These are phyloP conservation scores for Crithidia bombi DNA, from an alignment of 208 protist genomes.

Conservation along the genomic window DNA sequence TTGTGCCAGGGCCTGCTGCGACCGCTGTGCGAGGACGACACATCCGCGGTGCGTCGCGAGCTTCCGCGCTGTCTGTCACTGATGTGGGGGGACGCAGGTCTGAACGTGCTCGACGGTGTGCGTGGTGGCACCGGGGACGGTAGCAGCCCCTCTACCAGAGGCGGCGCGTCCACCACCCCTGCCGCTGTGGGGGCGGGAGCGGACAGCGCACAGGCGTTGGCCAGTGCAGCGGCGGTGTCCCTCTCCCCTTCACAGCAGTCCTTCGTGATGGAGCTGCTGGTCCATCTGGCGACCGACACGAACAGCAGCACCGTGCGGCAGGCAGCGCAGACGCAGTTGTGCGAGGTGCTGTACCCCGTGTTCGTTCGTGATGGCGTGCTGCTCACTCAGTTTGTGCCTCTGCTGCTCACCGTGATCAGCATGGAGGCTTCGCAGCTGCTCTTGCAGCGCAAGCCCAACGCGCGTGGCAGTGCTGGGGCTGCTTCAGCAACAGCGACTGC, in stretches of 20 bases:
- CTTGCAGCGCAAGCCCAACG: conserved; percentile 10
- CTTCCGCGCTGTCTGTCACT: conserved; percentile 54
- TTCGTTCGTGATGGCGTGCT: conserved; percentile 38
- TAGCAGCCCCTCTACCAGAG: background rate
- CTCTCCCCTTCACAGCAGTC: conserved; percentile 24
- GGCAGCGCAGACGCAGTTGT: conserved; percentile 55
- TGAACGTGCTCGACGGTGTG: background rate
- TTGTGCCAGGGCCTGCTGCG: conserved; percentile 64
- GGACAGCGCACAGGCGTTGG: background rate
- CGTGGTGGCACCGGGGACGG: too few relatives aligned
- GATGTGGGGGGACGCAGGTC: conserved; percentile 43
- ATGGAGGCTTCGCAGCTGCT: conserved; percentile 44
- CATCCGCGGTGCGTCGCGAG: conserved; percentile 55
- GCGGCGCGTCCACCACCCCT: background rate
- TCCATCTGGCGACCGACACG: conserved; percentile 58
- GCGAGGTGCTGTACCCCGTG: conserved; percentile 48
- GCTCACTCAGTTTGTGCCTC: conserved; percentile 46
- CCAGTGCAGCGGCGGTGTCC: background rate
- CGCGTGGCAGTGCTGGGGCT: background rate
- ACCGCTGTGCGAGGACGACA: conserved; percentile 70
- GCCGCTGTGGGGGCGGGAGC: background rate
- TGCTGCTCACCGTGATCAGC: conserved; percentile 56
- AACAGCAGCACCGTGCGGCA: conserved; percentile 56
- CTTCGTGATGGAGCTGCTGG: conserved; percentile 52
- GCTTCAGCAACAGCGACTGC: background rate